phyloP scores from a whole-genome alignment of 768 basidiomycete genomes.

The Calocybe cyanea region DNA sequence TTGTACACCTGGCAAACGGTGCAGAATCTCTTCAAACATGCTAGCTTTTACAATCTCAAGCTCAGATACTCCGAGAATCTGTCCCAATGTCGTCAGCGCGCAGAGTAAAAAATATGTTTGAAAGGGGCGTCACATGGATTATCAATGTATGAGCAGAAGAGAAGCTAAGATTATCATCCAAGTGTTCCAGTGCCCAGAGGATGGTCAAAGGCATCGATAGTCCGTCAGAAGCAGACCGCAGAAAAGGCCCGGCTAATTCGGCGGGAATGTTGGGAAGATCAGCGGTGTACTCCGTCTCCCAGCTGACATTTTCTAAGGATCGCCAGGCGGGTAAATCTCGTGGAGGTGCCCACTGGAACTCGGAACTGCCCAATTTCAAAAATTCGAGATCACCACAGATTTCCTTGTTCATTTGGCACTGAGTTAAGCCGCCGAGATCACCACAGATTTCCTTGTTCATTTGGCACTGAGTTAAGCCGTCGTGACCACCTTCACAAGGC shows the following conservation, averaged over 20 bases:
- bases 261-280: neutral
- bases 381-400: constrained; percentile 16
- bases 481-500: constrained; percentile 19
- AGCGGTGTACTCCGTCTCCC: constrained; percentile 23
- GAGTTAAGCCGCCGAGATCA: constrained; percentile 18
- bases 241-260: constrained; percentile 10
- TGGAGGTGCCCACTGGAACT: constrained; percentile 28
- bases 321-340: constrained; percentile 21
- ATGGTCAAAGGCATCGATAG: constrained; percentile 25
- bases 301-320: constrained; percentile 21
- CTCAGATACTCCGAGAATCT: constrained; percentile 26
- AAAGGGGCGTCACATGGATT: constrained; percentile 16
- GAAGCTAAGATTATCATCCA: constrained; percentile 16
- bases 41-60: constrained; percentile 17
- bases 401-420: constrained; percentile 24
- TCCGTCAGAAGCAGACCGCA: constrained; percentile 22
- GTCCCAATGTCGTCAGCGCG: neutral
- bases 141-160: constrained; percentile 15
- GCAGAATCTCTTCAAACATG: constrained; percentile 32
- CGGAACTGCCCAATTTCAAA: no score
- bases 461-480: constrained; percentile 21
- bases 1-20: constrained; percentile 28
- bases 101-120: no score
- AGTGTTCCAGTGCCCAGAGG: constrained; percentile 19
- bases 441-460: constrained; percentile 19